Evolutionary conservation across 1,139 yeast genomes (phyloP).

Genomic region (Yamadazyma taylorii): DNA sequence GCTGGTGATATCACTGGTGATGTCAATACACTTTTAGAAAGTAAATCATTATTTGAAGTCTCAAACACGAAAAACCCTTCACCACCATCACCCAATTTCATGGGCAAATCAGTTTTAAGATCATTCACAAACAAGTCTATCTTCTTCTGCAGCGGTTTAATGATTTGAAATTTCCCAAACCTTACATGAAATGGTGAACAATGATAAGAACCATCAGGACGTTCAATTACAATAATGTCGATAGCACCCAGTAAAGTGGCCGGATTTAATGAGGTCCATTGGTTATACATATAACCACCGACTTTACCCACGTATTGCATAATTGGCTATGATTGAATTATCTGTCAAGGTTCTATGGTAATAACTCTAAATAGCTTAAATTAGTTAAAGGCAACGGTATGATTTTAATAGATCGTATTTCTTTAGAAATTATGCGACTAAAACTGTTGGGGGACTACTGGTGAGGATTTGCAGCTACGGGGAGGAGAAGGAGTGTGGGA

Average conservation of each 20-base stretch:
- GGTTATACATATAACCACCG: slow-evolving; percentile 89
- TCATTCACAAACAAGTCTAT: slow-evolving; percentile 89
- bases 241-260: slow-evolving; percentile 96
- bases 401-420: background rate
- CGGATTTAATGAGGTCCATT: slow-evolving; percentile 96
- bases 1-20: slow-evolving; percentile 90
- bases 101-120: slow-evolving; percentile 76
- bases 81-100: slow-evolving; percentile 97
- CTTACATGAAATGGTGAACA: slow-evolving; percentile 97
- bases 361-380: no score
- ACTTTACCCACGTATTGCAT: slow-evolving; percentile 99
- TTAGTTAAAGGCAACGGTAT: background rate
- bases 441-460: no score
- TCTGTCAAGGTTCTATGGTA: no score
- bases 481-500: no score
- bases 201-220: slow-evolving; percentile 74
- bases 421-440: background rate
- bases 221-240: slow-evolving; percentile 95
- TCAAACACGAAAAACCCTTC: slow-evolving; percentile 98
- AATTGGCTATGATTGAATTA: no score
- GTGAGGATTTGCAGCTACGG: no score
- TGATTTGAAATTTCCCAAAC: slow-evolving; percentile 88
- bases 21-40: slow-evolving; percentile 78
- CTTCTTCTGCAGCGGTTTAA: slow-evolving; percentile 95
- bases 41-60: slow-evolving; percentile 56